Evolutionary conservation across 805 yeast species (phyloP).

Genomic region (Pichia nanzhaoensis): DNA sequence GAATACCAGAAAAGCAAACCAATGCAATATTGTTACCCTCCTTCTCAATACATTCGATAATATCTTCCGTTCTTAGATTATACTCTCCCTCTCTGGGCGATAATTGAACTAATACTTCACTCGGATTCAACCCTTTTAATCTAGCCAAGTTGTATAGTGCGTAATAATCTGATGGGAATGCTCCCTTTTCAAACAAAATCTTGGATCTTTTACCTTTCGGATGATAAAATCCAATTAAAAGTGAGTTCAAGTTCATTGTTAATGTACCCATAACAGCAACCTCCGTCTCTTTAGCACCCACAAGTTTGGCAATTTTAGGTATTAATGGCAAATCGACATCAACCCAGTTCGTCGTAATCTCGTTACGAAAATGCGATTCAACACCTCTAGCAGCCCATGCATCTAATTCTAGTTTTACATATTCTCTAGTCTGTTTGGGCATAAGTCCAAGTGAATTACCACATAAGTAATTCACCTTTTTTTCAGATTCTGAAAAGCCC

Average conservation of each 20-base stretch:
- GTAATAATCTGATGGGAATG: conserved; percentile 90
- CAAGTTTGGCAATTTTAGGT: conserved; percentile 61
- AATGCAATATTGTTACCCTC: conserved; percentile 60
- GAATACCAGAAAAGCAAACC: conserved; percentile 81
- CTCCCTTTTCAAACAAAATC: conserved; percentile 76
- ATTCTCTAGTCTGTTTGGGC: conserved; percentile 58
- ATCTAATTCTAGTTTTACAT: conserved; percentile 58
- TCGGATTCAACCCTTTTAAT: conserved; percentile 46
- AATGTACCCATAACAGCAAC: conserved; percentile 85
- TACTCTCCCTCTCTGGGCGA: conserved; percentile 54
- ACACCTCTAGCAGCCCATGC: conserved; percentile 84
- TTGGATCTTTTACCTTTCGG: conserved; percentile 56
- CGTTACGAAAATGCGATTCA: conserved; percentile 64
- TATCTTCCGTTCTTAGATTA: conserved; percentile 54
- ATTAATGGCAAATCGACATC: conserved; percentile 74
- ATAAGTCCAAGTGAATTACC: conserved; percentile 93
- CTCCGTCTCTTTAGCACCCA: conserved; percentile 71
- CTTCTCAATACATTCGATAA: conserved; percentile 47
- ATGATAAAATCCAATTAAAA: conserved; percentile 66
- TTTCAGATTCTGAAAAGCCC: conserved; percentile 35
- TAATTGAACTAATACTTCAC: conserved; percentile 56
- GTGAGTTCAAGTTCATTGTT: conserved; percentile 73
- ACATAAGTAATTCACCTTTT: conserved; percentile 56
- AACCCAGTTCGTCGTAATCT: conserved; percentile 65
- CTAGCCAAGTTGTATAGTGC: conserved; percentile 70